phyloP scores from a whole-genome alignment of 2,329 filamentous ascomycete genomes.

The Fusarium coffeatum region DNA sequence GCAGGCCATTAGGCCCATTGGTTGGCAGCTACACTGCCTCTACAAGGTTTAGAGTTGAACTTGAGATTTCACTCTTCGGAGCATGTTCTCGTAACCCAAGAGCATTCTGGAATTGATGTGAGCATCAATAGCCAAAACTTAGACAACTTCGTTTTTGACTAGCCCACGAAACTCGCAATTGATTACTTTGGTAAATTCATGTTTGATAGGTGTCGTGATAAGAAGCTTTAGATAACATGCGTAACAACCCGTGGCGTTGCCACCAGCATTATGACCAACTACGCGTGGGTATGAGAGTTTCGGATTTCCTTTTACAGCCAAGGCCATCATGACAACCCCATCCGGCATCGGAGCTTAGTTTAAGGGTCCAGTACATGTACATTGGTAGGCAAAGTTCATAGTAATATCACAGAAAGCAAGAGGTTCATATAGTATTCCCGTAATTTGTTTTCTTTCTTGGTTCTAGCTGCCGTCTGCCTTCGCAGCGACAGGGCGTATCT shows the following conservation, averaged over 20 bases:
- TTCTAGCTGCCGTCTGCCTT: slow-evolving; percentile 44
- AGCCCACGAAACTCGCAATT: not conserved
- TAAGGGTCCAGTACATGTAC: not conserved
- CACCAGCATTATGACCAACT: not conserved
- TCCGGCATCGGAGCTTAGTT: not conserved
- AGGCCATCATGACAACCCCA: slow-evolving; percentile 24
- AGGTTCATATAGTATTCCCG: slow-evolving; percentile 15
- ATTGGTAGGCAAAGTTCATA: not conserved
- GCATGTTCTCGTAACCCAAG: not conserved
- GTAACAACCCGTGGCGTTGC: slow-evolving; percentile 9
- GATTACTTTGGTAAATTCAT: not conserved
- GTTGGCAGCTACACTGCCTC: not conserved
- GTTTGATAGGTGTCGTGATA: slow-evolving; percentile 20
- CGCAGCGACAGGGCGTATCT: slow-evolving; percentile 39
- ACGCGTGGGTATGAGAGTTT: slow-evolving; percentile 18
- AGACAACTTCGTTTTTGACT: not conserved
- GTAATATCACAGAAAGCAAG: slow-evolving; percentile 10
- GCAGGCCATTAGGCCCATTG: not conserved
- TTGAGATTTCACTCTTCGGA: not conserved
- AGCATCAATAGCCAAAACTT: not conserved
- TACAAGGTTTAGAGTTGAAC: not conserved
- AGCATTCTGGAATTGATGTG: not conserved
- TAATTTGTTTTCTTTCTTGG: slow-evolving; percentile 42
- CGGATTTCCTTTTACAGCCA: slow-evolving; percentile 32
- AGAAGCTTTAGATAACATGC: not conserved